Evolutionary conservation across 179 eudicot species (phyloP), one percentile per base, ranked within the genome.

Genomic region (Silene noctiflora): DNA sequence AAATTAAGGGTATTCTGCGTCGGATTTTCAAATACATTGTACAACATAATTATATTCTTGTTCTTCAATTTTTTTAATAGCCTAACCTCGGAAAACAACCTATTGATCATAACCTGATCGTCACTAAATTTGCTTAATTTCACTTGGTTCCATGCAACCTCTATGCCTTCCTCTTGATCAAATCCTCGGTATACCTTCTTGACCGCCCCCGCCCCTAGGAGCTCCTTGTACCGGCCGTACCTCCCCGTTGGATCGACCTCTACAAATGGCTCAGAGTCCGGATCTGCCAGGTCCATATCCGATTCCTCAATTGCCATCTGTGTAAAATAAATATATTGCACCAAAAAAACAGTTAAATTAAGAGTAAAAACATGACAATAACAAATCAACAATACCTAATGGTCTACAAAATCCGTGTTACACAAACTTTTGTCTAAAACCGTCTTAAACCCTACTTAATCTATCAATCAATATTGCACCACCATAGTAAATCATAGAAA

Each of bases 101-200:
- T 80, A 13, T 90, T 86, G 33, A 90, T 83, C 85, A 84, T 87
- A 1, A 80, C 56, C 11, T 83, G 68, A 68, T 90, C 85, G 3
- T 84, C 86, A 3, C 59, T 17, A 35, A 88, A 89, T 61, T 86
- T 77, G 9, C 84, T 70, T 51, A 90, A 74, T 68, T 90, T 90
- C 13, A 89, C 95, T 78, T 87, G 95, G 81, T 90, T 90, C 95
- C 95, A 90, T 1, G 95, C 95, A 27, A 90, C 89, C 78, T 90
- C 95, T 24, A 88, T 90, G 1, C 95, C 95, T 78, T 90, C 95
- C 56, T 90, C 95, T 67, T 88, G 92, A 73, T 90, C 95, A 73
- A 90, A 90, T 3, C 88, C 95, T 71, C 95, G 56, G 77, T 88
- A 90, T 11, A 90, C 95, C 77, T 85, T 88, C 79, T 90, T 39